Evolutionary conservation across 2,329 filamentous ascomycete species (phyloP), one percentile per base, ranked within the genome.

Genomic region (Fusarium tjaetaba): DNA sequence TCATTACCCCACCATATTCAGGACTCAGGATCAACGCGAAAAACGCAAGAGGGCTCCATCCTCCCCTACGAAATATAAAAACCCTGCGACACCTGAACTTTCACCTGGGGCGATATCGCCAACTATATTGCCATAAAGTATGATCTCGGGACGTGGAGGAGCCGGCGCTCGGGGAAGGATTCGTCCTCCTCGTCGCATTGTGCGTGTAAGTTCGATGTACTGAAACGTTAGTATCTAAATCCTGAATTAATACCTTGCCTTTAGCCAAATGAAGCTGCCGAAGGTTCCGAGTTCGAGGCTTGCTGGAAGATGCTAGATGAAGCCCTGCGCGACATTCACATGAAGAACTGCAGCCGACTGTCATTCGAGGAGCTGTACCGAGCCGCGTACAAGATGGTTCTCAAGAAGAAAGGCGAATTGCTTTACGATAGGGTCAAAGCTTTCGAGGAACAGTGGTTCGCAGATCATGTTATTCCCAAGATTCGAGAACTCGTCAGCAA

Each of bases 331-430:
- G 94, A 97, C 79, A 98, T 99, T 57, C 95, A 98, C 84, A 93
- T 91, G 65, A 95, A 97, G 81, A 96, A 97, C 81, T 95, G 95
- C 68, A 97, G 95, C 15, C 88, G 89, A 22, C 89, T 99, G 5
- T 97, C 95, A 2, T 99, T 98, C 84, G 96, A 99, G 82, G 93
- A 97, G 79, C 89, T 99, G 2, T 99, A 99, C 84, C 93, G 96
- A 65, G 93, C 93, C 61, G 94, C 94, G 10, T 99, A 99, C 84
- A 96, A 96, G 81, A 94, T 98, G 26, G 96, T 98, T 2, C 85
- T 98, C 41, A 93, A 93, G 82, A 97, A 96, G 84, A 92, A 95
- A 76, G 95, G 95, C 32, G 90, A 93, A 39, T 86, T 91, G 16
- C 87, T 99, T 3, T 98, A 98, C 82, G 88, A 93, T 10, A 88